Evolutionary conservation across 768 basidiomycete genomes (phyloP), one percentile per base, ranked within the genome.

Genomic region (Boletus rufocinnamomeus): DNA sequence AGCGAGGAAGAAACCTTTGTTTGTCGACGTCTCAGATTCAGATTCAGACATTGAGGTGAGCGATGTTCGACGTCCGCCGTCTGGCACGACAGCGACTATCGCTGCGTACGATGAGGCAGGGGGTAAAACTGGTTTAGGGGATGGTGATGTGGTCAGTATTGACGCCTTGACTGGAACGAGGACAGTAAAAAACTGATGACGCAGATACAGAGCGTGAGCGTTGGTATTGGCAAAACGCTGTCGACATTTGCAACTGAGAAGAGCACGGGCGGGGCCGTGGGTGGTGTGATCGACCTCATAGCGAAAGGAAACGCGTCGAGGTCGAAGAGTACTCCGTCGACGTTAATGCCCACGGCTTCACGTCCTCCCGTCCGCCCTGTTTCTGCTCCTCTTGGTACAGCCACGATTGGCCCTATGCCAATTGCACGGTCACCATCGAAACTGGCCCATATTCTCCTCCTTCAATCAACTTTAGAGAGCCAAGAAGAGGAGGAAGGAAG

Each of bases 11-110:
- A 63, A 58, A 17, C 59, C 63, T 3, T 45, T 57, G 28, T 70
- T 66, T 17, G 60, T 70, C 28, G 54, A 68, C 19, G 63, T 72
- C 21, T 70, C 68, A 14, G 70, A 71, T 38, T 9, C 64, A 11
- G 67, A 66, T 32, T 60, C 64, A 27, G 69, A 63, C 6, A 45
- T 69, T 2, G 64, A 60, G 32, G 58, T 59, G 37, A 71, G 56
- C 56, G 53, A 63, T 16, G 13, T 63, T 41, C 61, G 53, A 47
- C 30, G 21, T 6, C 38, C 50, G 2, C 11, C 34, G 9, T 30
- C 50, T 25, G 44, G 52, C 10, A 45, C 37, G 13, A 35, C 47
- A 14, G 14, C n/a, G 37, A 30, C 32, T 6, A 16, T 47, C 1
- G 6, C 25, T 37, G 17, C 25, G 11, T 23, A 32, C 5, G 35